Percentiles rank a stretch among this genome's conserved stretches.
These are phyloP conservation scores for Trichoderma erinaceum DNA, from an alignment of 495 filamentous ascomycete genomes.

Conservation along the genomic window DNA sequence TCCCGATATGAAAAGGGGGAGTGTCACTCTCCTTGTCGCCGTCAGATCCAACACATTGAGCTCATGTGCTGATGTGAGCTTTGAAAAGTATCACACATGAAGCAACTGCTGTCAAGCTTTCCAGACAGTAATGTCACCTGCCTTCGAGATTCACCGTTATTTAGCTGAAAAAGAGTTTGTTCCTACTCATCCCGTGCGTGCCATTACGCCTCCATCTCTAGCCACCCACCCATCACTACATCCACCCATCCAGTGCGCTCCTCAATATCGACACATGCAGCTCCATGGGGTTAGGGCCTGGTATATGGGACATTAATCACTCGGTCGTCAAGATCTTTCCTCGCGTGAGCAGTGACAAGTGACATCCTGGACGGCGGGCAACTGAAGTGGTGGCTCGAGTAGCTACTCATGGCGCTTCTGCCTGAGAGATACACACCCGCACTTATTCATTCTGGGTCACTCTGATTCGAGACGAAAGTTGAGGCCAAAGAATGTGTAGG, in stretches of 20 bases:
- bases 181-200: not conserved
- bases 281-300: not conserved
- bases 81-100: not conserved
- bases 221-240: not conserved
- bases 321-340: not conserved
- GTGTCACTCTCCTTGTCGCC: not conserved
- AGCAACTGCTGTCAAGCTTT: not conserved
- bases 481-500: not conserved
- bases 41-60: not conserved
- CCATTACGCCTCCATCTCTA: not conserved
- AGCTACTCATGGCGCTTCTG: not conserved
- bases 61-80: not conserved
- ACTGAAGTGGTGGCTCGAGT: not conserved
- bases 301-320: not conserved
- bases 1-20: not conserved
- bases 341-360: not conserved
- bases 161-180: slow-evolving; percentile 6
- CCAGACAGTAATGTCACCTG: not conserved
- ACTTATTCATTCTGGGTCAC: not conserved
- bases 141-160: not conserved
- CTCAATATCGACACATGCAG: not conserved
- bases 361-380: not conserved
- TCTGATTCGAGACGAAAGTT: not conserved
- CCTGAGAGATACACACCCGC: not conserved
- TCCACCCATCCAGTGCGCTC: not conserved